Base-by-base conservation (phyloP, 2,329 filamentous ascomycete species). In the Diatrype stigma region DNA sequence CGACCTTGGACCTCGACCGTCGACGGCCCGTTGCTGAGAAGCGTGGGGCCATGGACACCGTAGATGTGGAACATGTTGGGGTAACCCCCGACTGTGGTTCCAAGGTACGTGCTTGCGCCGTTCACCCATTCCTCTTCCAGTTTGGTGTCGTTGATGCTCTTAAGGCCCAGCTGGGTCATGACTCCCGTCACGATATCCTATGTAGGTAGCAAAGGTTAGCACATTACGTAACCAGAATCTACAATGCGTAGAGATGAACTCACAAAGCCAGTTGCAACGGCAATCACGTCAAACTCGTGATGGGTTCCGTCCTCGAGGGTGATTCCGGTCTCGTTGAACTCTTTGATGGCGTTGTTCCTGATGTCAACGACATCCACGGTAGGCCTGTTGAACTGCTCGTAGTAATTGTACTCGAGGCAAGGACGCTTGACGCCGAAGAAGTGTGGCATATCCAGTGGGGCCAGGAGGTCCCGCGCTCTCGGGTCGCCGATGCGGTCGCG, bases 21-120 rank as follows among this genome's bases (percentile, higher is more conserved):
- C 0, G 75, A 73, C 0, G 82, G 81, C 0, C 80, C 81, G 56
- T 84, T 85, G 59, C 71, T 64, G 5, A 84, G 67, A 0, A 79
- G 71, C 0, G 79, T 82, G 0, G 81, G 81, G 0, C 70, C 77
- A n/a, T 85, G 81, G 1, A 74, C 69, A 0, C 80, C 80, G 59
- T 82, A 84, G 46, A 77, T 67, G 55, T 74, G 68, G 63, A 78
- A 77, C 72, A 78, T 76, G 59, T 78, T 78, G 30, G 75, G 75
- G 46, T 73, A 78, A 14, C 71, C 73, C 46, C 61, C 60, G 34
- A 75, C 68, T 0, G 71, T 73, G 4, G 64, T 68, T 6, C 76
- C 75, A 2, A 78, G 69, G 49, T 76, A 76, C 0, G 74, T 76
- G 42, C 66, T 64, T 3, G 70, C 70, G 0, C 71, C 72, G 1